Percentiles rank a stretch among this genome's conserved stretches.
phyloP scores from a whole-genome alignment of 768 basidiomycete species.

The Stropharia rugosoannulata region DNA sequence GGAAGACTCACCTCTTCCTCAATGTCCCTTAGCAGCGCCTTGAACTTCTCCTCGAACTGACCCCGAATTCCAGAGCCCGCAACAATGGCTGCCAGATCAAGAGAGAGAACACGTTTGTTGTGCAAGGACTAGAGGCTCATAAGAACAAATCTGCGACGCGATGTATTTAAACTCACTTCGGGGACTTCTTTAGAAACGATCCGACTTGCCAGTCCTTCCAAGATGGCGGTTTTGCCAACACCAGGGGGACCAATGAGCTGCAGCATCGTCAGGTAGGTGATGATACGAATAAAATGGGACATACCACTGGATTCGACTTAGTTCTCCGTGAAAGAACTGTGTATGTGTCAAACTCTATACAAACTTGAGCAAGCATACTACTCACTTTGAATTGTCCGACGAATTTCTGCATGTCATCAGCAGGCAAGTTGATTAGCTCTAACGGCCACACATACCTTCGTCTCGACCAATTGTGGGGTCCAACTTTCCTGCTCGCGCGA shows the following conservation, averaged over 20 bases:
- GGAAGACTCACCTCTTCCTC: conserved; percentile 65
- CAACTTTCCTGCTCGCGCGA: conserved; percentile 81
- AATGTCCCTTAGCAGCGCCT: conserved; percentile 85
- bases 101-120: conserved; percentile 82
- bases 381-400: conserved; percentile 88
- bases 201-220: conserved; percentile 86
- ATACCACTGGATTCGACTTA: conserved; percentile 88
- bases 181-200: conserved; percentile 91
- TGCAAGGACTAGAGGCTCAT: conserved; percentile 63
- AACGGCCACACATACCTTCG: conserved; percentile 51
- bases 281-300: conserved; percentile 19
- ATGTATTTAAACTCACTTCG: conserved; percentile 51
- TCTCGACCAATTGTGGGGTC: conserved; percentile 91
- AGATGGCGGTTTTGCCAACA: conserved; percentile 90
- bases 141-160: not conserved
- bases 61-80: conserved; percentile 91
- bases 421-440: not conserved
- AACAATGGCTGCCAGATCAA: conserved; percentile 82
- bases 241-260: conserved; percentile 85
- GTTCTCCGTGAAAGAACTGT: conserved; percentile 83
- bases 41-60: conserved; percentile 94
- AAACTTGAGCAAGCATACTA: not conserved
- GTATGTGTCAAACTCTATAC: not conserved
- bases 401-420: conserved; percentile 55
- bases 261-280: not conserved